Evolutionary conservation across 2,329 filamentous ascomycete species (phyloP), one percentile per base, ranked within the genome.

Genomic region (Ophiostoma pallidulum): DNA sequence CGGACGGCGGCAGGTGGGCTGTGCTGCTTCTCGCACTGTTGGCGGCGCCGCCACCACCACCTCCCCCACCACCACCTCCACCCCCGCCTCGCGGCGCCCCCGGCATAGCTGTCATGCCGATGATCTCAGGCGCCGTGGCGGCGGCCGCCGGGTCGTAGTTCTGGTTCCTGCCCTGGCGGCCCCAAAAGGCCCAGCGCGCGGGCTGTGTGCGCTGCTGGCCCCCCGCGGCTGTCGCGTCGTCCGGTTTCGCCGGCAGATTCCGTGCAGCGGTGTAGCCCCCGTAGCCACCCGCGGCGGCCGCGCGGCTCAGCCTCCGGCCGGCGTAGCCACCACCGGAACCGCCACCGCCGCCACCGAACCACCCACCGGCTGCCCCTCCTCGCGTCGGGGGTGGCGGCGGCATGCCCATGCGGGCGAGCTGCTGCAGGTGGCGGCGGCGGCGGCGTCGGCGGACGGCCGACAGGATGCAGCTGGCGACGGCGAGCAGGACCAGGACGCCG

Each of bases 401-500:
- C 46, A 48, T 24, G 45, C 44, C 50, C 41, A 19, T 46, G 12
- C 45, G 49, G 13, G 28, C 28, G 3, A 51, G 35, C 33, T 33
- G 32, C 9, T 19, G 31, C 24, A 43, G 35, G 37, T 40, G 48
- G 29, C 47, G 48, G 31, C 40, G 49, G 3, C 48, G 37, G 18
- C 50, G 53, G 31, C 49, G 45, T 9, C 71, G 66, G 33, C 73
- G 68, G 57, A 72, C 79, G 38, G 75, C 75, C 56, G 72, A 73
- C 51, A 73, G 66, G 57, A 82, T 73, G 66, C 88, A 95, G 59
- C 74, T 75, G 10, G 82, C 55, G 43, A 96, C 68, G 29, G 75
- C 72, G 39, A 95, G 62, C 16, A 94, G 59, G 6, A 94, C 58
- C 6, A 96, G 69, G 7, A 75, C 78, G 41, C 88, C 91, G 14